Evolutionary conservation across 2,329 filamentous ascomycete genomes (phyloP).

Genomic region (Thelonectria discophora): DNA sequence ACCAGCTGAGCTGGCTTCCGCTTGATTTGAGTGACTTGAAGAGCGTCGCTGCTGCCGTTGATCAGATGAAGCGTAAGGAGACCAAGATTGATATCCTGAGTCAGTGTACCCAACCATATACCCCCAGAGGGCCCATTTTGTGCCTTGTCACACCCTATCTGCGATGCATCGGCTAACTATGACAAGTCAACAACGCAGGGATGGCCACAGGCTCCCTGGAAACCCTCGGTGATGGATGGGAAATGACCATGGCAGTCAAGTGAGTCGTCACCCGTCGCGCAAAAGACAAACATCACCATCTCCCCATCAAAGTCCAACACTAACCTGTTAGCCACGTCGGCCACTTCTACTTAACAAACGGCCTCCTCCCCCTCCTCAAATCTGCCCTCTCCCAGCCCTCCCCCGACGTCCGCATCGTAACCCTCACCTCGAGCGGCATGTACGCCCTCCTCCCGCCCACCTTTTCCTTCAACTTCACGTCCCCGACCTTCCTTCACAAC

Average conservation of each 20-base stretch:
- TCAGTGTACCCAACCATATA: not conserved
- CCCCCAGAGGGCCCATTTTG: too few relatives aligned
- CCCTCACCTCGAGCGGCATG: constrained; percentile 32
- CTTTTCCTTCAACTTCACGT: constrained; percentile 35
- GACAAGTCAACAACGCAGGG: constrained; percentile 41
- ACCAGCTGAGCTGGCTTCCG: not conserved
- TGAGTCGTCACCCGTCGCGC: constrained; percentile 14
- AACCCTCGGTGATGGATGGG: constrained; percentile 31
- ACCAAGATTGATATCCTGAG: constrained; percentile 15
- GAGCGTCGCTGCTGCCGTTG: not conserved
- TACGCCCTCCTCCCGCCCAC: constrained; percentile 27
- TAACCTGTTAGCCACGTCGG: too few relatives aligned
- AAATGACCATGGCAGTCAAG: constrained; percentile 38
- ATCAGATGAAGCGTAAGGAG: constrained; percentile 7
- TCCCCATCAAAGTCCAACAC: too few relatives aligned
- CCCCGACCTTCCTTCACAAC: constrained; percentile 15
- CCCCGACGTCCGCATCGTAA: constrained; percentile 41
- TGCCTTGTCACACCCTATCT: too few relatives aligned
- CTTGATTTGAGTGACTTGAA: constrained; percentile 2
- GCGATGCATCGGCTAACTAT: not conserved
- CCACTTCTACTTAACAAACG: constrained; percentile 41
- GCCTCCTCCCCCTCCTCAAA: constrained; percentile 41
- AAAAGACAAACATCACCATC: too few relatives aligned
- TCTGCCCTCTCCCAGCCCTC: constrained; percentile 22
- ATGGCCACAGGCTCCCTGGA: constrained; percentile 18